Base-by-base conservation (phyloP, 148 eudicot species). In the Spergularia bocconei region DNA sequence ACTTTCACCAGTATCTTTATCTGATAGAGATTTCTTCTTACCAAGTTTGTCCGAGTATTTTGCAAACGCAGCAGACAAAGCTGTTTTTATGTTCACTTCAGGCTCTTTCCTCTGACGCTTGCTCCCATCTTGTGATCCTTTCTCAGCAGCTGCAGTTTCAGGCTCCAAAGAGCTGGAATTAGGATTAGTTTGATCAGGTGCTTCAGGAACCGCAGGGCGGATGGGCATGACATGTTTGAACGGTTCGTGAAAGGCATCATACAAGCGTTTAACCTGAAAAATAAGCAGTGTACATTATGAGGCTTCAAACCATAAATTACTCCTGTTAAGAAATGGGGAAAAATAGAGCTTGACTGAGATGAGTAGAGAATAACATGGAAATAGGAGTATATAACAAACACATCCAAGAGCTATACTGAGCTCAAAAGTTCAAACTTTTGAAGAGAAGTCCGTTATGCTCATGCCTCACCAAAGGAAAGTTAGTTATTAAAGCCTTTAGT, bases 231-330 rank as follows among this genome's bases (percentile, higher is more conserved):
- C 86, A 13, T 93, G 93, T 86, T 94, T 91, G 81, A 94, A 91
- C 70, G 98, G 97, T 84, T 91, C 96, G 55, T 94, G 98, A 66
- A 91, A 94, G 59, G 97, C 82, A 48, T 91, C 98, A 75, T 94
- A 86, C 82, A 91, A 85, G 41, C 96, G 91, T 81, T 91, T 91
- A 39, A 91, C 98, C 98, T 91, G 83, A 80, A 75, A 52, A 63
- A 79, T 56, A 60, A 75, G 52, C 48, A 71, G 50, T 17, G 63
- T 11, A 76, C 8, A 7, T 59, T 21, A 71, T 17, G 33, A 63
- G 16, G 25, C 44, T 56, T 61, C 44, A 52, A 38, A 36, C 44
- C n/a, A 21, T 17, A 25, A 21, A 44, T 23, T 19, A 64, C 68
- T 6, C 36, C 15, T 17, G 4, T 52, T 69, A 29, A 12, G 2